phyloP scores from a whole-genome alignment of 164 flowering plant species.

The Vitis amurensis region DNA sequence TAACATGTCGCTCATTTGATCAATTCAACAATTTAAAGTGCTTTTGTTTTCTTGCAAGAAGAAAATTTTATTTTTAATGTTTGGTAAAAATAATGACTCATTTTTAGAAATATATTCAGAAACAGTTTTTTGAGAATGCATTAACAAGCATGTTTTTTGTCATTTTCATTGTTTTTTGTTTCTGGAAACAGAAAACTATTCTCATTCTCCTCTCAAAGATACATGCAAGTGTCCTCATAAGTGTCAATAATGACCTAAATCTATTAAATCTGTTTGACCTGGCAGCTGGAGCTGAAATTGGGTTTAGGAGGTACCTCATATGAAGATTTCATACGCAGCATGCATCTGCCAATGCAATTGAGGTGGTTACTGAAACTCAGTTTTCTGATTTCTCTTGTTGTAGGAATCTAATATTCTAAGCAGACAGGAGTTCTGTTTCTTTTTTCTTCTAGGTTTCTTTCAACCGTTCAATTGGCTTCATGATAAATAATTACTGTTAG shows the following conservation, averaged over 20 bases:
- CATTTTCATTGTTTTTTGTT: not conserved
- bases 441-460: not conserved
- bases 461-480: not conserved
- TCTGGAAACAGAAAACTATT: too few relatives aligned
- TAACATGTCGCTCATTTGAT: too few relatives aligned
- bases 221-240: not conserved
- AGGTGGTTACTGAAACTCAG: slow-evolving; percentile 39
- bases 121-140: too few relatives aligned
- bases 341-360: slow-evolving; percentile 89
- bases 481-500: not conserved
- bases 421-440: not conserved
- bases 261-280: slow-evolving; percentile 10
- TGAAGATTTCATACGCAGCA: slow-evolving; percentile 72
- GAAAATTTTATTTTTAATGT: too few relatives aligned
- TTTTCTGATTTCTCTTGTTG: not conserved
- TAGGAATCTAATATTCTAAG: not conserved
- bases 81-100: too few relatives aligned
- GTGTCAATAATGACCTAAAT: not conserved
- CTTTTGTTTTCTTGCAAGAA: too few relatives aligned
- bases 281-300: slow-evolving; percentile 86
- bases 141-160: not conserved
- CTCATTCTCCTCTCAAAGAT: too few relatives aligned
- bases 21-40: too few relatives aligned
- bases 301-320: slow-evolving; percentile 92
- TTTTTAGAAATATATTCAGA: too few relatives aligned